phyloP scores from a whole-genome alignment of 306 rosid species.

The Adenanthera pavonina region DNA sequence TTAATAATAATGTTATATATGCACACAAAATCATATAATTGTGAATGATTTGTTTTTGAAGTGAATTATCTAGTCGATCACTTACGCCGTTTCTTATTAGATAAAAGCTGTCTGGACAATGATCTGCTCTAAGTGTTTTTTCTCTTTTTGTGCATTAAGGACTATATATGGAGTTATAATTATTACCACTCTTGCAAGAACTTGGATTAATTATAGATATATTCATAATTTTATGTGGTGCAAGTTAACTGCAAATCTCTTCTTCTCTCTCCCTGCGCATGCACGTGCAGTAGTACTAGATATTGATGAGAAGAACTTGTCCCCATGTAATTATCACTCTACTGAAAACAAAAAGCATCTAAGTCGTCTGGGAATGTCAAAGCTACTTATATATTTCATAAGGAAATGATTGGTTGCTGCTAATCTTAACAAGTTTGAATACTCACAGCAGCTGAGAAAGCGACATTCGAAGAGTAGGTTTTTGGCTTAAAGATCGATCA shows the following conservation, averaged over 20 bases:
- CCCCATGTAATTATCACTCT: constrained; percentile 30
- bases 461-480: not conserved
- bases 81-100: constrained; percentile 4
- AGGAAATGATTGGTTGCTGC: constrained; percentile 13
- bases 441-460: constrained; percentile 22
- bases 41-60: constrained; percentile 1
- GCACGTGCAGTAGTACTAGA: constrained; percentile 33
- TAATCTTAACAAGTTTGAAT: constrained; percentile 15
- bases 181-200: constrained; percentile 4
- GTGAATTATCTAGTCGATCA: constrained; percentile 24
- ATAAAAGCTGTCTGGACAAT: not conserved
- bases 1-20: not conserved
- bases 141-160: not conserved
- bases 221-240: constrained; percentile 20
- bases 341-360: constrained; percentile 37
- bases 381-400: constrained; percentile 22
- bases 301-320: constrained; percentile 26
- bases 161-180: not conserved
- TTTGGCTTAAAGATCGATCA: not conserved
- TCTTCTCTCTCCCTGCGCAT: constrained; percentile 15
- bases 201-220: not conserved
- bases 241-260: constrained; percentile 17
- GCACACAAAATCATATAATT: not conserved
- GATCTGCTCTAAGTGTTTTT: not conserved
- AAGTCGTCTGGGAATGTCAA: constrained; percentile 19